phyloP scores from a whole-genome alignment of 768 basidiomycete species.

The Amanita muscaria region DNA sequence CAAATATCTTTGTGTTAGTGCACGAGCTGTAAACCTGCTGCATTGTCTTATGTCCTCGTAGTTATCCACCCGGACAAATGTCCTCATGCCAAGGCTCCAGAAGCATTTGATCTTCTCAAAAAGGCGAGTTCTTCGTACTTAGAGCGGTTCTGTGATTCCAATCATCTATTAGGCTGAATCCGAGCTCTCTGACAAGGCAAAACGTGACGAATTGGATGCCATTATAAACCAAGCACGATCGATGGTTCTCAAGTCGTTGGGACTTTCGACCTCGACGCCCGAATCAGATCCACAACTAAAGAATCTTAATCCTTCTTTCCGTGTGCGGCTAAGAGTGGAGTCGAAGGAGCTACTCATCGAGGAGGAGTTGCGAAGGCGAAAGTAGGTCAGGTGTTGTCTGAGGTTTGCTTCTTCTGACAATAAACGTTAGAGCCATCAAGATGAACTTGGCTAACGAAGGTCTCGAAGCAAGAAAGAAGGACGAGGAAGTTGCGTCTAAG shows the following conservation, averaged over 20 bases:
- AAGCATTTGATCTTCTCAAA: constrained; percentile 91
- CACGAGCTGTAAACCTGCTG: not conserved
- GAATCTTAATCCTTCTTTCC: constrained; percentile 55
- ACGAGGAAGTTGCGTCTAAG: constrained; percentile 66
- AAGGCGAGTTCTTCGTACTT: constrained; percentile 44
- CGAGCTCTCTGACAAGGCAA: constrained; percentile 69
- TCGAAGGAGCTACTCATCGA: constrained; percentile 83
- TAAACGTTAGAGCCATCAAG: constrained; percentile 62
- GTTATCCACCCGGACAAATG: constrained; percentile 99
- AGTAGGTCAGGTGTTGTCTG: constrained; percentile 38
- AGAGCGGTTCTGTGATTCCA: not conserved
- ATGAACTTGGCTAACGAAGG: constrained; percentile 90
- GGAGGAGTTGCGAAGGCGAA: constrained; percentile 78
- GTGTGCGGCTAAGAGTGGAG: constrained; percentile 55
- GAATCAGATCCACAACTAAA: constrained; percentile 53
- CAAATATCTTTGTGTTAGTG: constrained; percentile 77
- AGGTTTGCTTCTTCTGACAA: not conserved
- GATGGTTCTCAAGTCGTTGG: constrained; percentile 52
- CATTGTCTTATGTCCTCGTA: constrained; percentile 20
- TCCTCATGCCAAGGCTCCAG: constrained; percentile 76
- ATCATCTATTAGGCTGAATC: constrained; percentile 57
- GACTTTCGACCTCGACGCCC: constrained; percentile 49
- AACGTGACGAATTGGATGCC: constrained; percentile 76
- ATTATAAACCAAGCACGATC: constrained; percentile 68
- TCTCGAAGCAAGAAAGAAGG: constrained; percentile 86